Base-by-base conservation (phyloP, 1,139 yeast species). In the Hansenula sp. region DNA sequence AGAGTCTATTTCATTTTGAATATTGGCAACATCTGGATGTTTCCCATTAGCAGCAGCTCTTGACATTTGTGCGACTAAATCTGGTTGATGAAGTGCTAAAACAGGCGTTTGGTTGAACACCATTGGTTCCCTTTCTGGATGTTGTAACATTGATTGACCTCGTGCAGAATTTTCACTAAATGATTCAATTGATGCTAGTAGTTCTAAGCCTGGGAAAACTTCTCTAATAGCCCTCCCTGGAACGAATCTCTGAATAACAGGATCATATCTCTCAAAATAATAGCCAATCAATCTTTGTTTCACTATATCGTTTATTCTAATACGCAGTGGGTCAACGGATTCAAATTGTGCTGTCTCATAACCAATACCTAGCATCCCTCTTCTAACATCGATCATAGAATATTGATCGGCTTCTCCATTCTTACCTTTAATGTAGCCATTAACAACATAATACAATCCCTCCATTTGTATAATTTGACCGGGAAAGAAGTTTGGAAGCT, bases 141-240 rank as follows among this genome's bases (percentile, higher is more conserved):
- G 19, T 16, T 31, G 13, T 3, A 31, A 9, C 33, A 16, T 32
- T 18, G 34, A 32, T 18, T 11, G 12, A 4, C 24, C 15, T 32
- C 34, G 17, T 18, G 34, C 34, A 11, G 24, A 9, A 21, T 21
- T 13, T 21, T 33, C 36, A 33, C 36, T 33, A n/a, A 6, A 21
- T 13, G 36, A 33, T 15, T 33, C 28, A 24, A 33, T 33, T 6
- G 5, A 5, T 24, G 12, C 19, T 21, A 33, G 21, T 13, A 8
- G 13, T 9, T 33, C 36, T 21, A 33, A 21, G 3, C 36, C 36
- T 7, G 36, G 36, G 21, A 18, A 33, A 19, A 33, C 11, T n/a
- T 33, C 29, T n/a, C 36, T 33, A 5, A 33, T 33, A 13, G 28
- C 28, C n/a, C 24, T 13, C n/a, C 36, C 36, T n/a, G 36, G 36